Evolutionary conservation across 768 basidiomycete species (phyloP), one percentile per base, ranked within the genome.

Genomic region (Podaxis mareebaensis): DNA sequence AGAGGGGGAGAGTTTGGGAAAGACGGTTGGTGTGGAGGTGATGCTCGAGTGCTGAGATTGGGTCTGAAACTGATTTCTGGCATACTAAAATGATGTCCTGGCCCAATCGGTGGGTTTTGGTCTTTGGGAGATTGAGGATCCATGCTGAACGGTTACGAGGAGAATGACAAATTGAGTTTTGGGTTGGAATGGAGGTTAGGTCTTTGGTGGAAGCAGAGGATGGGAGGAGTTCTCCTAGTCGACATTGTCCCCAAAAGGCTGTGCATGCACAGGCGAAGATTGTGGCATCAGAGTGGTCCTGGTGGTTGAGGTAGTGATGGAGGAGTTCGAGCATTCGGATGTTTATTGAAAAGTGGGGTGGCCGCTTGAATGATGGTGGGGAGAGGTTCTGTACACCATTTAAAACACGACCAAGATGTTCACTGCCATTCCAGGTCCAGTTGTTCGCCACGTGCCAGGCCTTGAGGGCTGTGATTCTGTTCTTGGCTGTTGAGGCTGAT

Each of bases 361-460:
- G 26, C 7, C 15, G 12, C 15, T 28, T 13, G 42, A 36, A 24
- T 30, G 30, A 20, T 6, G 36, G 3, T 11, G 65, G 65, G n/a
- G 55, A 30, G 3, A 63, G 40, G 33, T 60, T 63, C 6, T 49
- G 8, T 4, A 59, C 58, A 0, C 60, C 52, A 1, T 17, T 24
- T 0, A 76, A 65, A 2, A 67, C 64, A 3, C 65, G 53, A 12
- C 76, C 53, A 51, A 76, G 73, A 0, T 72, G 58, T n/a, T 67
- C 59, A 3, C 63, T 66, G 0, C 74, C 74, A 22, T 67, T 38
- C 77, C 78, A 78, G 0, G 56, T 53, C 4, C 75, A 76, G 13
- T 68, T 71, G 26, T 79, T 70, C 15, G 75, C 36, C 15, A 57
- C 64, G 54, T 81, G 78, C 76, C 78, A 81, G 4, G 71, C 68